A percentile compares a stretch with the other conserved stretches of the same genome.
phyloP scores from a whole-genome alignment of 2,329 filamentous ascomycete genomes.

The Zymoseptoria crescenta region DNA sequence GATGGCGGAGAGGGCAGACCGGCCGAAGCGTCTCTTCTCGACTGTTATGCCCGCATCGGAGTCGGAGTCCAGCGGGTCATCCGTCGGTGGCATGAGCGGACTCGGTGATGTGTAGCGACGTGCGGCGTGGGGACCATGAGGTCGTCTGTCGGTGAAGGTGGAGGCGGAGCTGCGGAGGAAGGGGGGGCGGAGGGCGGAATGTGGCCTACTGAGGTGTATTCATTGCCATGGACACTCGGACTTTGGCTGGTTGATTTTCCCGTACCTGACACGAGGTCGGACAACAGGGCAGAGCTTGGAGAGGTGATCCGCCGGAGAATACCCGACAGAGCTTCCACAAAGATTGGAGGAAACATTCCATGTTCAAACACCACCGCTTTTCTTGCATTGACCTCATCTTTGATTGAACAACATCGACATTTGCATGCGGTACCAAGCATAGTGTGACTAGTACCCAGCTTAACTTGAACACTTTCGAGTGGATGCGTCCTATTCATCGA shows the following conservation, averaged over 20 bases:
- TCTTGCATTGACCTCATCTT: not conserved
- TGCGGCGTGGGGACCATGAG: not conserved
- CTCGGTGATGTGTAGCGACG: constrained; percentile 6
- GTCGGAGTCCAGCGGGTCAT: constrained; percentile 60
- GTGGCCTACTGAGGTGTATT: not conserved
- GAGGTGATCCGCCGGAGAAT: not conserved
- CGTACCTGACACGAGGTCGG: not conserved
- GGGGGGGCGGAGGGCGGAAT: not conserved
- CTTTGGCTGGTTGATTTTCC: not conserved
- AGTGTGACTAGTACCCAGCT: not conserved
- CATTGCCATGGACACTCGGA: not conserved
- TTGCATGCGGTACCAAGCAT: not conserved
- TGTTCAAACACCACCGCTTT: not conserved
- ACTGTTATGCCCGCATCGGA: constrained; percentile 53
- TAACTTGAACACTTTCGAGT: not conserved
- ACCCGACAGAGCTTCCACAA: not conserved
- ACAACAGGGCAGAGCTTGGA: not conserved
- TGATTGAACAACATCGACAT: not conserved
- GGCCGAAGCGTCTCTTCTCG: constrained; percentile 50
- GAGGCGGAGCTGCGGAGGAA: not conserved
- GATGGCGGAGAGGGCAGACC: constrained; percentile 53
- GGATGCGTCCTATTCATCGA: constrained; percentile 14
- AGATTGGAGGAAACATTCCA: not conserved
- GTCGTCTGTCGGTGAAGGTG: not conserved
- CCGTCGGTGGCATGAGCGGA: constrained; percentile 55